A percentile compares a stretch with the other conserved stretches of the same genome.
Conservation (phyloP, 2,329 filamentous ascomycete species). For the Ceratocystiopsis minuta region DNA sequence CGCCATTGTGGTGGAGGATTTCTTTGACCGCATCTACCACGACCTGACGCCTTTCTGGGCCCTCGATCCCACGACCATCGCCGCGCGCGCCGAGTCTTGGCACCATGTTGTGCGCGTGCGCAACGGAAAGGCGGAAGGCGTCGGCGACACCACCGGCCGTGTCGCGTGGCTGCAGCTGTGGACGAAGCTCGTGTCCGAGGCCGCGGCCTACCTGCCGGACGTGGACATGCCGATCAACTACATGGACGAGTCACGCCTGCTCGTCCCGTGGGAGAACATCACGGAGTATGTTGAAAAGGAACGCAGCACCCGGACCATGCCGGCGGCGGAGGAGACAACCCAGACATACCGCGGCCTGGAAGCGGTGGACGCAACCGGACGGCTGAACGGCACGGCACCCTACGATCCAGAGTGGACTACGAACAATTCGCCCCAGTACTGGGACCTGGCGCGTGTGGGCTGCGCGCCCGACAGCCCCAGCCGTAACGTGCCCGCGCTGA, state of each 20-base stretch:
- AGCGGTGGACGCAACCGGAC: neutral
- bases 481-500: conserved; percentile 20
- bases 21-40: conserved; percentile 35
- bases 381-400: conserved; percentile 10
- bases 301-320: conserved; percentile 23
- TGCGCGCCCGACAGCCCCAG: conserved; percentile 38
- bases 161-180: conserved; percentile 30
- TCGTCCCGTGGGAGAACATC: conserved; percentile 40
- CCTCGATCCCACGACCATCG: conserved; percentile 20
- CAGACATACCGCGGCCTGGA: conserved; percentile 24
- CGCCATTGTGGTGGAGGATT: conserved; percentile 27
- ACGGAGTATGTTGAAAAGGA: conserved; percentile 31
- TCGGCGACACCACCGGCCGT: conserved; percentile 21
- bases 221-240: conserved; percentile 50
- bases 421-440: conserved; percentile 30
- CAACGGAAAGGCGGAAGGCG: conserved; percentile 21
- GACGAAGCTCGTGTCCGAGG: conserved; percentile 30
- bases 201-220: conserved; percentile 37
- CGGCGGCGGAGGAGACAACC: conserved; percentile 24
- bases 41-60: conserved; percentile 37
- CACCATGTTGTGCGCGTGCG: conserved; percentile 30
- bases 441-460: conserved; percentile 37
- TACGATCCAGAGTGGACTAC: conserved; percentile 31
- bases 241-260: conserved; percentile 44
- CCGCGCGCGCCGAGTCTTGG: conserved; percentile 22